Conservation (phyloP, 2,329 filamentous ascomycete species). For the Phoma sp. region DNA sequence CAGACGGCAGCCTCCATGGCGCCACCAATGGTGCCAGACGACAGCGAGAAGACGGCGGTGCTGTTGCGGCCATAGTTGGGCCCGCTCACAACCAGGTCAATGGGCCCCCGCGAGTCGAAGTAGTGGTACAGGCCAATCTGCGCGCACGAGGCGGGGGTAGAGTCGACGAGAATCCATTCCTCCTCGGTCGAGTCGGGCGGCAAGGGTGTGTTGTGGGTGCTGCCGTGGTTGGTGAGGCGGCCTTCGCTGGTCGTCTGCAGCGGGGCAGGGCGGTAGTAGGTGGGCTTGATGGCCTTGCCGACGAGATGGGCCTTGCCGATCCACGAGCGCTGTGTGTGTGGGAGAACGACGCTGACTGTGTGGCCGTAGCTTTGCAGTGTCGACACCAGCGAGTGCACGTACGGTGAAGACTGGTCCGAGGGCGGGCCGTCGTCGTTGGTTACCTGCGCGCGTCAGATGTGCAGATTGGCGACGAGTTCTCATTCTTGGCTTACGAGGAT, state of each 20-base stretch:
- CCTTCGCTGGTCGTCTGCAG: constrained; percentile 52
- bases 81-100: constrained; percentile 57
- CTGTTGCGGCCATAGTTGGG: constrained; percentile 60
- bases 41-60: constrained; percentile 57
- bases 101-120: constrained; percentile 51
- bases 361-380: constrained; percentile 70
- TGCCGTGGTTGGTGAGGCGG: constrained; percentile 47
- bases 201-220: constrained; percentile 41
- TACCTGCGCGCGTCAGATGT: constrained; percentile 42
- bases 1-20: constrained; percentile 58
- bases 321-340: constrained; percentile 92
- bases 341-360: constrained; percentile 87
- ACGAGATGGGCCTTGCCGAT: constrained; percentile 98
- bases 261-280: constrained; percentile 76
- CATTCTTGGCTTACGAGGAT: constrained; percentile 39
- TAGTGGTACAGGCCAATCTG: constrained; percentile 57
- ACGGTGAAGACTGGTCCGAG: constrained; percentile 57
- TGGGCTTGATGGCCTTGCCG: constrained; percentile 81
- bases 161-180: constrained; percentile 59
- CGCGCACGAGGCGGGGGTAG: constrained; percentile 57
- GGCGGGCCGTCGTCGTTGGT: constrained; percentile 60
- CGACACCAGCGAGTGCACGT: constrained; percentile 54
- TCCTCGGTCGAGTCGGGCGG: constrained; percentile 43
- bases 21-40: constrained; percentile 56
- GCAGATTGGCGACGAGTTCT: background rate